Conservation (phyloP, 169 alveolate species). For the Plasmodium adleri region DNA sequence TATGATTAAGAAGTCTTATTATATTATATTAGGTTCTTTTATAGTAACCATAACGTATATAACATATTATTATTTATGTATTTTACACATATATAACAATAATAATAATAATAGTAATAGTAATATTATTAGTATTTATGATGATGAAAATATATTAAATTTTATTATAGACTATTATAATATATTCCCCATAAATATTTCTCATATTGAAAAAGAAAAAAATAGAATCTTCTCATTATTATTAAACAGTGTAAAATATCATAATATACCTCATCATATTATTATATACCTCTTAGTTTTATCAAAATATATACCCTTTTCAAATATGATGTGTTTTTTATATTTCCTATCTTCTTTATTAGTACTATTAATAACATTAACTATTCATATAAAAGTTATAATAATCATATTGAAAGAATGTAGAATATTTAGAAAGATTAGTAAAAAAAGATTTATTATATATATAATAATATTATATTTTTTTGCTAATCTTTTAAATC, state of each 20-base stretch:
- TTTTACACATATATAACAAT: background rate
- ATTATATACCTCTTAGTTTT: conserved; percentile 33
- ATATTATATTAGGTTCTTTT: conserved; percentile 46
- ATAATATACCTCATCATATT: background rate
- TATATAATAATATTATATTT: conserved; percentile 37
- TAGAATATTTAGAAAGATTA: conserved; percentile 27
- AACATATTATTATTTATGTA: conserved; percentile 49
- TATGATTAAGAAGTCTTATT: conserved; percentile 8
- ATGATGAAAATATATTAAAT: background rate
- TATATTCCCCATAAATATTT: background rate
- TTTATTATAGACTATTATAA: conserved; percentile 1
- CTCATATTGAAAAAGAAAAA: conserved; percentile 1
- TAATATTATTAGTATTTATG: background rate
- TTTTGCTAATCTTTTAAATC: conserved; percentile 4
- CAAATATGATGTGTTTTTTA: conserved; percentile 41
- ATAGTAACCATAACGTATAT: conserved; percentile 15
- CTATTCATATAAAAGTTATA: conserved; percentile 57
- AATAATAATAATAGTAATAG: background rate
- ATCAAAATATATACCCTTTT: conserved; percentile 33
- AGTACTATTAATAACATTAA: conserved; percentile 31
- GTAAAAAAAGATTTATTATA: conserved; percentile 29
- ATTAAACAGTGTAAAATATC: background rate
- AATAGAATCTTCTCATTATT: conserved; percentile 2
- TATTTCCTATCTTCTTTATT: conserved; percentile 41
- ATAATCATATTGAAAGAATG: conserved; percentile 56